phyloP scores from a whole-genome alignment of 2,329 filamentous ascomycete genomes.

The Sarocladium kiliense region DNA sequence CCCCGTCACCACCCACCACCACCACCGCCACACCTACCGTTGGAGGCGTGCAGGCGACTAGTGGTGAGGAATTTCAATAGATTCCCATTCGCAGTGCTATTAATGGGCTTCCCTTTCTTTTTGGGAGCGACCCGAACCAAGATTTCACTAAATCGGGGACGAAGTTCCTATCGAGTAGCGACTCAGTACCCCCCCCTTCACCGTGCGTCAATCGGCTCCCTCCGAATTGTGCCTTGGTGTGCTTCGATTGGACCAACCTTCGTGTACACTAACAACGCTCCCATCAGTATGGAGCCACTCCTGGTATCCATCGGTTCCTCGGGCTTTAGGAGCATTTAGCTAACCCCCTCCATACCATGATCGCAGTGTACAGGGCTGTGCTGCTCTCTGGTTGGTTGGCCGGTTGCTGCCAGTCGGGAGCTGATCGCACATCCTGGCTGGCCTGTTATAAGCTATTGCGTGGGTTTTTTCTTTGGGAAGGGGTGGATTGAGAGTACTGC shows the following conservation, averaged over 20 bases:
- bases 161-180: neutral
- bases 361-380: neutral
- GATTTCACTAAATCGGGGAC: neutral
- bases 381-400: slow-evolving; percentile 1
- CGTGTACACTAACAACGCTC: neutral
- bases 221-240: neutral
- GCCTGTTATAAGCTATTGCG: slow-evolving; percentile 2
- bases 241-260: neutral
- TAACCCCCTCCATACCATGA: neutral
- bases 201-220: neutral
- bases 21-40: neutral
- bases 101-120: neutral
- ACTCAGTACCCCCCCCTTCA: neutral
- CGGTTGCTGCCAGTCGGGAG: neutral
- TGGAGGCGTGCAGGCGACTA: neutral
- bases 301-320: slow-evolving; percentile 6
- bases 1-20: too few relatives aligned
- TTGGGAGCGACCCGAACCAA: neutral
- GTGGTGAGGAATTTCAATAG: neutral
- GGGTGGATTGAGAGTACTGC: too few relatives aligned
- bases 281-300: neutral
- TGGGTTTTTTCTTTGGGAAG: neutral
- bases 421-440: slow-evolving; percentile 8
- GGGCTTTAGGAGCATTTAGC: neutral
- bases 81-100: neutral